Base-by-base conservation (phyloP, 164 flowering plant species). In the Vitis riparia region DNA sequence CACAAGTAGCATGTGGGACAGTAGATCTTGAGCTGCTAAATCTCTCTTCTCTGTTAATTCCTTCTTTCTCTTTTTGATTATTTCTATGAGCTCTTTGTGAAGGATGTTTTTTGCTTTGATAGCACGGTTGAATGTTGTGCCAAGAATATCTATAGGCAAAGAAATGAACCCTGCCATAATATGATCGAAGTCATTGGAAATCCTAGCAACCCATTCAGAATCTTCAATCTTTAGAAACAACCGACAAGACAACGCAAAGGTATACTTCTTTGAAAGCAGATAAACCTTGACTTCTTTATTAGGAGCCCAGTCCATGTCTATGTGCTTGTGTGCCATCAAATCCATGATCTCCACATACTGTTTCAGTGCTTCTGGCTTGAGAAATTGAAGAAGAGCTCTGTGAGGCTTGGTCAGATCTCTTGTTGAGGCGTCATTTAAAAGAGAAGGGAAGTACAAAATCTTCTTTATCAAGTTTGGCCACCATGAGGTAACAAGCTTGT, bases 201-300 rank as follows among this genome's bases (percentile, higher is more conserved):
- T 5, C 15, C 37, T 73, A 8, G 55, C 15, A 3, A 49, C 50
- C 0, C 7, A 29, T 3, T 15, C 7, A 3, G 76, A 50, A 62
- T 73, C 76, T 4, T 62, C 17, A 14, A 55, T 11, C 12, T 73
- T 68, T 32, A 73, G 2, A 55, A 78, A 78, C 58, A 78, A 48
- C 2, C 65, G 51, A 29, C 82, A 81, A 8, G 80, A 79, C 48
- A 82, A 62, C 1, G 75, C 30, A 58, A 79, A 79, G 30, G 79
- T 72, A 65, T 27, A 70, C 11, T 23, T 63, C 30, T 73, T 76
- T 5, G 62, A 37, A 6, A 70, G 37, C 11, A 67, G 68, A 59
- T 63, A 32, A 32, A 32, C 44, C 44, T 32, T 32, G 6, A 32
- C 44, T 32, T 32, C 6, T 32, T 32, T 32, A 32, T 32, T 3